A percentile compares a stretch with the other conserved stretches of the same genome.
These are phyloP conservation scores for Turnera subulata DNA, from an alignment of 345 rosid genomes.

Conservation along the genomic window DNA sequence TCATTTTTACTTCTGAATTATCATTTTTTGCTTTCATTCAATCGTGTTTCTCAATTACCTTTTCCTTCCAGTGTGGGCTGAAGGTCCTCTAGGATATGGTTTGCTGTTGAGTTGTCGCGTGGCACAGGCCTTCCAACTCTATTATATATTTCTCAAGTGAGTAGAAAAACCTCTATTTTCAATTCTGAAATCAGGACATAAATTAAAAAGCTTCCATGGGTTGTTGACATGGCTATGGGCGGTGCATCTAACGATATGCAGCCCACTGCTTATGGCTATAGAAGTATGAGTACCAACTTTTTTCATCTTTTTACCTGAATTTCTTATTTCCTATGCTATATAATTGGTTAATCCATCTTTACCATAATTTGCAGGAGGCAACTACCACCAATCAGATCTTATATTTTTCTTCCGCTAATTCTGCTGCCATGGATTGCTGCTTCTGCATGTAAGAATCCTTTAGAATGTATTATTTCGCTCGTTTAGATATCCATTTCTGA, in stretches of 20 bases:
- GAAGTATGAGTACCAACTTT: not conserved
- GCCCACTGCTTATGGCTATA: not conserved
- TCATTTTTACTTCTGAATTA: no score
- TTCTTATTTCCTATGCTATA: not conserved
- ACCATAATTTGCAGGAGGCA: constrained; percentile 56
- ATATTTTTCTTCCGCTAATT: constrained; percentile 64
- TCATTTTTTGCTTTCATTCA: not conserved
- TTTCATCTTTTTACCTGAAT: not conserved
- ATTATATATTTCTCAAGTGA: constrained; percentile 80
- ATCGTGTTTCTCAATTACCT: not conserved
- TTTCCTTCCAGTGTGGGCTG: constrained; percentile 70
- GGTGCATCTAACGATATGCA: not conserved
- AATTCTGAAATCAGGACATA: not conserved
- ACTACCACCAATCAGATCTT: constrained; percentile 71
- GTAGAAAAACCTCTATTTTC: constrained; percentile 11
- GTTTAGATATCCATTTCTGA: no score
- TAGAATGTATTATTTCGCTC: constrained; percentile 5
- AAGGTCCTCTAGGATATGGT: constrained; percentile 93
- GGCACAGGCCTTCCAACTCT: constrained; percentile 77
- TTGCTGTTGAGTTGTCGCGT: constrained; percentile 82
- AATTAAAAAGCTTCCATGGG: not conserved
- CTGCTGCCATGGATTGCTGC: constrained; percentile 71
- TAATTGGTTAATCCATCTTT: constrained; percentile 1
- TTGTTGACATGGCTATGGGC: no score
- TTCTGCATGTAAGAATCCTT: constrained; percentile 55